Evolutionary conservation across 768 basidiomycete species (phyloP).

Genomic region (Rhodosporidiobolus sp.): DNA sequence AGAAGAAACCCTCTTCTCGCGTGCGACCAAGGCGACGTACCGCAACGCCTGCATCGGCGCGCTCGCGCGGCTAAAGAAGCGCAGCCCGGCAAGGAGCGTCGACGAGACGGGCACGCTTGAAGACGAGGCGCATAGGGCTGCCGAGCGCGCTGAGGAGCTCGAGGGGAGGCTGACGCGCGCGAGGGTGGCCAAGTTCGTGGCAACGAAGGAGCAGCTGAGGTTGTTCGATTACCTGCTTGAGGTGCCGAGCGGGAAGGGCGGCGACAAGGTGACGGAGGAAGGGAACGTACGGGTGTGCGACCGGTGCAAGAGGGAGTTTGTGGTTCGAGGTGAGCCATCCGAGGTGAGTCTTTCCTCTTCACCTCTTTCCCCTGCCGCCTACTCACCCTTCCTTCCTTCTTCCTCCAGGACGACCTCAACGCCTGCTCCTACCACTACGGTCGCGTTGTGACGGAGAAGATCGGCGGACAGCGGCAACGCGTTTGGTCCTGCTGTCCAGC

Average conservation of each 20-base stretch:
- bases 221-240: constrained; percentile 52
- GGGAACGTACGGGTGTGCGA: constrained; percentile 66
- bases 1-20: constrained; percentile 73
- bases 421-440: constrained; percentile 86
- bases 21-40: constrained; percentile 73
- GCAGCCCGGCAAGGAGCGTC: constrained; percentile 57
- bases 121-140: constrained; percentile 41
- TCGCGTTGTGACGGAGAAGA: constrained; percentile 59
- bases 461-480: constrained; percentile 62
- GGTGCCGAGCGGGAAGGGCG: constrained; percentile 66
- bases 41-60: constrained; percentile 67
- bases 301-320: constrained; percentile 68
- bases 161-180: constrained; percentile 42
- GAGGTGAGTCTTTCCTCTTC: constrained; percentile 31
- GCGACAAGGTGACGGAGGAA: constrained; percentile 61
- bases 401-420: constrained; percentile 53
- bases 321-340: constrained; percentile 58
- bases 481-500: constrained; percentile 77
- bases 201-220: constrained; percentile 6
- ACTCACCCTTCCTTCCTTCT: background rate
- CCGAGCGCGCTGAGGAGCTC: constrained; percentile 44
- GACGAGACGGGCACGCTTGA: constrained; percentile 48
- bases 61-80: constrained; percentile 57
- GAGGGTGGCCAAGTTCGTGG: constrained; percentile 19
- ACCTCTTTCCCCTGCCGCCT: background rate